Evolutionary conservation across 2,329 filamentous ascomycete species (phyloP).

Genomic region (Clonostachys rhizophaga): DNA sequence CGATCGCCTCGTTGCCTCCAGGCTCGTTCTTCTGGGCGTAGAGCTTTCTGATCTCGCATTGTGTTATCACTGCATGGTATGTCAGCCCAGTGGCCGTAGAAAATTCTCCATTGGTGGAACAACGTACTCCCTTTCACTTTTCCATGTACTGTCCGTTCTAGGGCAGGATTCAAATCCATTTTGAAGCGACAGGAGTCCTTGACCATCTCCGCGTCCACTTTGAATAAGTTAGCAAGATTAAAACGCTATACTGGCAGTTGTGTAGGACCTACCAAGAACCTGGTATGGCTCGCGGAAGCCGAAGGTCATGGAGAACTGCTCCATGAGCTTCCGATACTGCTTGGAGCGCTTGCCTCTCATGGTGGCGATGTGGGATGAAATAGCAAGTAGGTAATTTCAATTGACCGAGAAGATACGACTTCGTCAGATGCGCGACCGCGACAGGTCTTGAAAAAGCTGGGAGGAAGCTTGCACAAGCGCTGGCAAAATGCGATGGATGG

Average conservation of each 20-base stretch:
- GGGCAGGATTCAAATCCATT: conserved; percentile 76
- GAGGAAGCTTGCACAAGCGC: too few species aligned
- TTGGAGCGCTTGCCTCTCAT: conserved; percentile 50
- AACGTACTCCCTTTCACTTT: conserved; percentile 73
- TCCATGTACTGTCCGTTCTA: conserved; percentile 82
- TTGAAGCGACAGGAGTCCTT: conserved; percentile 78
- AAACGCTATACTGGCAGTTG: neutral
- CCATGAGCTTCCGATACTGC: conserved; percentile 78
- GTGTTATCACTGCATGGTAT: conserved; percentile 60
- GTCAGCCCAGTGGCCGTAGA: conserved; percentile 11
- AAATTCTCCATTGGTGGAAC: conserved; percentile 2
- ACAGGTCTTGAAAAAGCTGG: too few species aligned
- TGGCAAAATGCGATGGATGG: too few species aligned
- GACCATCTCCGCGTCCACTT: conserved; percentile 81
- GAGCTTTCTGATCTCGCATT: conserved; percentile 76
- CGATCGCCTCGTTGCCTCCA: conserved; percentile 56
- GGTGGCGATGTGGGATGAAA: neutral
- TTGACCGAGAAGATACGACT: too few species aligned
- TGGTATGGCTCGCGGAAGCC: conserved; percentile 94
- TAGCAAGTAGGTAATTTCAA: too few species aligned
- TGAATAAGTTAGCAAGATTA: conserved; percentile 9
- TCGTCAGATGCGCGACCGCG: too few species aligned
- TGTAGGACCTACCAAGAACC: conserved; percentile 56
- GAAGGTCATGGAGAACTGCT: conserved; percentile 82
- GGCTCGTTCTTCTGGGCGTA: conserved; percentile 58